Percentiles rank a stretch among this genome's conserved stretches.
These are phyloP conservation scores for Cyclotella choctawhatcheeana DNA, from an alignment of 108 stramenopile genomes.

Conservation along the genomic window DNA sequence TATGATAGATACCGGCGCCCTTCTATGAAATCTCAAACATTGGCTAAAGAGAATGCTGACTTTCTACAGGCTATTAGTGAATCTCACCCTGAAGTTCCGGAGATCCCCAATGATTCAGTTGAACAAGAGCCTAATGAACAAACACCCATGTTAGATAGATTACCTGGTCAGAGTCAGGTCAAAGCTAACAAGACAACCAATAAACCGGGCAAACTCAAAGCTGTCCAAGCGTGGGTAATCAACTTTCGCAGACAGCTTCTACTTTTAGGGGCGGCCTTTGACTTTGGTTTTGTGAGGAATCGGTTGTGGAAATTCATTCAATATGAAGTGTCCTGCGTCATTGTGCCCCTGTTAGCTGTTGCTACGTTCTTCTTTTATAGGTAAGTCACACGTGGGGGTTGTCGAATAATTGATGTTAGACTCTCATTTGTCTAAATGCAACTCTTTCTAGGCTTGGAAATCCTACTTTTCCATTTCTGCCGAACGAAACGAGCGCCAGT, in stretches of 20 bases:
- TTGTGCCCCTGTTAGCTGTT: conserved; percentile 8
- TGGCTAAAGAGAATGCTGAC: conserved; percentile 36
- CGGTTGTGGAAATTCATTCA: conserved; percentile 5
- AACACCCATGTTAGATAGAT: conserved; percentile 41
- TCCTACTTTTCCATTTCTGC: conserved; percentile 67
- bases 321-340: conserved; percentile 7
- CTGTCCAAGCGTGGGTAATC: conserved; percentile 21
- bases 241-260: conserved; percentile 31
- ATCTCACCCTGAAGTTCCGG: conserved; percentile 15
- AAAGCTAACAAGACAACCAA: conserved; percentile 1
- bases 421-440: conserved; percentile 55
- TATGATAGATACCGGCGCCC: neutral
- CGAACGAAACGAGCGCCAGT: conserved; percentile 57
- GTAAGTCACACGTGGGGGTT: neutral
- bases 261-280: conserved; percentile 37
- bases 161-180: neutral
- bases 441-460: conserved; percentile 69
- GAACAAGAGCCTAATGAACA: conserved; percentile 35
- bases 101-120: conserved; percentile 18
- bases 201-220: conserved; percentile 7
- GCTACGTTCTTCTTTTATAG: conserved; percentile 19
- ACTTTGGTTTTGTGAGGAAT: conserved; percentile 16
- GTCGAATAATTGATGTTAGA: conserved; percentile 17
- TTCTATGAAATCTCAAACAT: conserved; percentile 7
- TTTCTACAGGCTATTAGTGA: conserved; percentile 28